Conservation (phyloP, 169 alveolate genomes). For the Plasmodium falciparum region DNA sequence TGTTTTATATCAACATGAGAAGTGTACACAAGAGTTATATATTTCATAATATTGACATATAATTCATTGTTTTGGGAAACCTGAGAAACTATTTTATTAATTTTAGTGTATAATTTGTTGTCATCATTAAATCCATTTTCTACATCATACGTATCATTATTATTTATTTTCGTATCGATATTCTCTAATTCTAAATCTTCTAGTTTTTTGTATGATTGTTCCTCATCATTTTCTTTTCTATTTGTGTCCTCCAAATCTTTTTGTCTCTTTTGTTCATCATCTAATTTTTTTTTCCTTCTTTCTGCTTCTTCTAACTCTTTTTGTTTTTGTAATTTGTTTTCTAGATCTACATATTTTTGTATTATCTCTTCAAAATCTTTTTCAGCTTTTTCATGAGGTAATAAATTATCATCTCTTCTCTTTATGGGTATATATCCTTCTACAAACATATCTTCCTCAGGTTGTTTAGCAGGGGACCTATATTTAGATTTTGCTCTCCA, state of each 20-base stretch:
- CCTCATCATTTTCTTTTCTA: not conserved
- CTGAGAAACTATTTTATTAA: not conserved
- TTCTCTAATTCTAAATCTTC: not conserved
- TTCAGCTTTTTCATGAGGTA: too few relatives aligned
- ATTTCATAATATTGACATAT: not conserved
- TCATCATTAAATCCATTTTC: not conserved
- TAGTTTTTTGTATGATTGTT: not conserved
- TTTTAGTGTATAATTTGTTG: slow-evolving; percentile 5
- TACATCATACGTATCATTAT: too few relatives aligned
- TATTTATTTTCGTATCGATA: not conserved
- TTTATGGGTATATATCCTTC: too few relatives aligned
- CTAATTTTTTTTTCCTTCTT: not conserved
- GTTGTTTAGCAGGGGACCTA: too few relatives aligned
- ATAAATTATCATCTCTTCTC: too few relatives aligned
- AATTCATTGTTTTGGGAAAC: not conserved
- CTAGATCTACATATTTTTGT: too few relatives aligned
- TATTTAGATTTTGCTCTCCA: too few relatives aligned
- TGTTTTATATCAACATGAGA: slow-evolving; percentile 4
- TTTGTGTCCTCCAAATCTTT: not conserved
- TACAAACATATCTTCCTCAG: too few relatives aligned
- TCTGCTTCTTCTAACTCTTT: not conserved
- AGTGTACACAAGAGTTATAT: slow-evolving; percentile 22
- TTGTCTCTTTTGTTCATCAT: not conserved
- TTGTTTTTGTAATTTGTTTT: not conserved
- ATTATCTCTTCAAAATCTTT: too few relatives aligned